phyloP scores from a whole-genome alignment of 2,329 filamentous ascomycete genomes.

The Ramichloridium luteum region DNA sequence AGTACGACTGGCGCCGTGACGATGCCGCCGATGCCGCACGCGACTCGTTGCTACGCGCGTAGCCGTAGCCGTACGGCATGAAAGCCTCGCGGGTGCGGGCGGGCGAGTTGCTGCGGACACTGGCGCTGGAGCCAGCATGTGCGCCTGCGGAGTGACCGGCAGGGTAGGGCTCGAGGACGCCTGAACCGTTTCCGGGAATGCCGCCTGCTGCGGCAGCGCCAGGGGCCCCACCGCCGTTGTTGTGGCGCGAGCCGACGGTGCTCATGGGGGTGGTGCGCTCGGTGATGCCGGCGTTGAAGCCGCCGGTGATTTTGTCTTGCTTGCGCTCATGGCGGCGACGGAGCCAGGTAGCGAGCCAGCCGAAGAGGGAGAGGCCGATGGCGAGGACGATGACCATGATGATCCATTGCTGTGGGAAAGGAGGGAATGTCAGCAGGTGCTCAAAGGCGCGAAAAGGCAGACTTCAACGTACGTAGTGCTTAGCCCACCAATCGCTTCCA shows the following conservation, averaged over 20 bases:
- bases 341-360: conserved; percentile 56
- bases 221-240: too few species aligned
- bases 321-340: conserved; percentile 62
- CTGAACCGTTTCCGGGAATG: conserved; percentile 8
- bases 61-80: conserved; percentile 25
- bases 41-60: conserved; percentile 20
- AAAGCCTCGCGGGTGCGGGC: conserved; percentile 20
- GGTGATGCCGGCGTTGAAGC: conserved; percentile 29
- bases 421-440: conserved; percentile 7
- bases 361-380: conserved; percentile 54
- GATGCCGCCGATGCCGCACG: conserved; percentile 9
- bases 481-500: conserved; percentile 16
- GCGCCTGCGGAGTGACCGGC: neutral
- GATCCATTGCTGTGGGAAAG: conserved; percentile 49
- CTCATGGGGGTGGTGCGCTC: conserved; percentile 15
- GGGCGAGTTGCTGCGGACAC: conserved; percentile 17
- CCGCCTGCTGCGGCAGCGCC: too few species aligned
- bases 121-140: conserved; percentile 3
- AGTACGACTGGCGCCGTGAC: too few species aligned
- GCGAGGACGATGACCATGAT: conserved; percentile 67
- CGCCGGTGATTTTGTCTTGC: conserved; percentile 37
- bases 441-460: neutral
- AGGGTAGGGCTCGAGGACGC: conserved; percentile 1
- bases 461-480: conserved; percentile 15
- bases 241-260: neutral